phyloP scores from a whole-genome alignment of 768 basidiomycete species.

The Suillus ampliporus region DNA sequence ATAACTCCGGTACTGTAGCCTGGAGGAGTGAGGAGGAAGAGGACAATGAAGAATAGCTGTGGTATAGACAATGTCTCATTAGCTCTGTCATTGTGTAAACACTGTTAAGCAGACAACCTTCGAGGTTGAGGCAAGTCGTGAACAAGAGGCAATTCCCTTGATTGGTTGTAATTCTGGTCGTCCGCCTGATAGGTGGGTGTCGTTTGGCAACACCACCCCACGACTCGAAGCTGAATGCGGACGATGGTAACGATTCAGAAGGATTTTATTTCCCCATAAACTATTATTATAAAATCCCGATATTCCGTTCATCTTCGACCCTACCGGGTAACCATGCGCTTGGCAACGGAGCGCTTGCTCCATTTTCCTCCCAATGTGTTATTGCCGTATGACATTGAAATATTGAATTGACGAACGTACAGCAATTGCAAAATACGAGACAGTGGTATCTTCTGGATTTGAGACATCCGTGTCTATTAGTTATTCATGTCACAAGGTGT shows the following conservation, averaged over 20 bases:
- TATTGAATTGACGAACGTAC: background rate
- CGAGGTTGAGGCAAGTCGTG: slow-evolving; percentile 1
- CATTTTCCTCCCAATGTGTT: background rate
- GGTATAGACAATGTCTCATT: background rate
- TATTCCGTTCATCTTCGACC: background rate
- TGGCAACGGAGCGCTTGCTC: background rate
- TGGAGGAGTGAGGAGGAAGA: background rate
- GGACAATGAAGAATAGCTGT: background rate
- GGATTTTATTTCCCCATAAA: slow-evolving; percentile 6
- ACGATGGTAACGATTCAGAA: background rate
- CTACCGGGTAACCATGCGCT: background rate
- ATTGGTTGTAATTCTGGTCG: background rate
- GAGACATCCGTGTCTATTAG: background rate
- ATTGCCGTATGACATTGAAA: background rate
- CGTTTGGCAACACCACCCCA: slow-evolving; percentile 5
- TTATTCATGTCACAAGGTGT: background rate
- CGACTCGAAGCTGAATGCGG: slow-evolving; percentile 1
- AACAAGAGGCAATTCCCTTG: slow-evolving; percentile 3
- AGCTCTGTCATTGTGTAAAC: background rate
- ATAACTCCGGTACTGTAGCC: background rate
- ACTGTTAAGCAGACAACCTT: background rate
- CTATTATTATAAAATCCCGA: background rate
- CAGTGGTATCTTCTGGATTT: background rate
- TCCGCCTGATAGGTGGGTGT: slow-evolving; percentile 4
- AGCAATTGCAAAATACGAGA: background rate